These are phyloP conservation scores for Echinosophora koreensis DNA, from an alignment of 306 rosid species.

Conservation along the genomic window DNA sequence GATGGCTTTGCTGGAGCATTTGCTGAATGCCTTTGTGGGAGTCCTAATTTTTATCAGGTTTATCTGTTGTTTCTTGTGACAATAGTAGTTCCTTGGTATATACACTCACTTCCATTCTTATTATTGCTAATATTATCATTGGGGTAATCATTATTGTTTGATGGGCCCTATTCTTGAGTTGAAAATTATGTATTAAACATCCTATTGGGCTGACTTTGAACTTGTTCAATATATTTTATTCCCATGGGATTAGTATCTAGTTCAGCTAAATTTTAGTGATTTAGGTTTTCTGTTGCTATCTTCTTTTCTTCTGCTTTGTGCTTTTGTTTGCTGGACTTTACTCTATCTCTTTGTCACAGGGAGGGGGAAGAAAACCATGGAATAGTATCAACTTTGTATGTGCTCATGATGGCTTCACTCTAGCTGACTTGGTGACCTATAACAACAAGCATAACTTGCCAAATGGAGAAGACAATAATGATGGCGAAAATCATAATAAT, in stretches of 20 bases:
- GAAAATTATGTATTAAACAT: conserved; percentile 11
- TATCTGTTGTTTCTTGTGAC: conserved; percentile 39
- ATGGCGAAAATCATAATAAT: conserved; percentile 94
- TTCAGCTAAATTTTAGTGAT: conserved; percentile 20
- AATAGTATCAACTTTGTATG: conserved; percentile 89
- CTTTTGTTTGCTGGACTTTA: conserved; percentile 42
- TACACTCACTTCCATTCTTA: conserved; percentile 3
- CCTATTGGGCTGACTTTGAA: conserved; percentile 24
- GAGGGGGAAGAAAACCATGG: conserved; percentile 94
- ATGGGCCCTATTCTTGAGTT: conserved; percentile 25
- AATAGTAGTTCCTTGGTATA: conserved; percentile 26
- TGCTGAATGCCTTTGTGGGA: conserved; percentile 95
- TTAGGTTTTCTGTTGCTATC: conserved; percentile 6
- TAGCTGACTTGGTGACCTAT: conserved; percentile 94
- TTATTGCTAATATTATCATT: conserved; percentile 1
- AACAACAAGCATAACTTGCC: conserved; percentile 83
- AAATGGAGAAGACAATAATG: conserved; percentile 95
- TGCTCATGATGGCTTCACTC: conserved; percentile 92
- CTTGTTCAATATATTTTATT: conserved; percentile 32
- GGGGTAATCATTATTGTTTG: conserved; percentile 19
- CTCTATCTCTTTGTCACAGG: conserved; percentile 61
- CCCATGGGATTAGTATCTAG: conserved; percentile 13
- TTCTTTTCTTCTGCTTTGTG: conserved; percentile 18
- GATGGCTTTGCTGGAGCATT: conserved; percentile 93
- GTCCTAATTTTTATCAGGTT: conserved; percentile 97